Base-by-base conservation (phyloP, 768 basidiomycete species). In the Tephrocybe sp. region DNA sequence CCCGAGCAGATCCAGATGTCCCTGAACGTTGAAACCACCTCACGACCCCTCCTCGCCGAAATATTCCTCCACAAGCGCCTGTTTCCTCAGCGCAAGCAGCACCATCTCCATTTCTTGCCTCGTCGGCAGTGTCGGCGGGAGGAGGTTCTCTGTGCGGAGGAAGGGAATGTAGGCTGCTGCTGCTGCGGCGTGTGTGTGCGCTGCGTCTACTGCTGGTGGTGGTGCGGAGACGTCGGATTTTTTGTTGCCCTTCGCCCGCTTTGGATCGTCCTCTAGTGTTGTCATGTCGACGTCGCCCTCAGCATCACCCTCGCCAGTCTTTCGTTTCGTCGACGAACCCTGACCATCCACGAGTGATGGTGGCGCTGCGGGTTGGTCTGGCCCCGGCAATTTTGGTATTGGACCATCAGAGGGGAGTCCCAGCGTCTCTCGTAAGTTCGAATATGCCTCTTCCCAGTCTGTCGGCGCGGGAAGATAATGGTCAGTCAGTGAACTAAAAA, bases 21-120 rank as follows among this genome's bases (percentile, higher is more conserved):
- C n/a, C n/a, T n/a, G n/a, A n/a, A n/a, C n/a, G n/a, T n/a, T n/a
- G n/a, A n/a, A n/a, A n/a, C n/a, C n/a, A n/a, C n/a, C n/a, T 58
- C 61, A 66, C 30, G 67, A 53, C 45, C 64, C 64, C 34, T 62
- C 65, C 48, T 72, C 70, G 17, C 79, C 78, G 53, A 81, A 79
- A 58, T 81, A 79, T 59, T 97, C 92, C 60, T 91, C 86, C 49
- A 92, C 81, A 38, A 96, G 68, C 18, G 86, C 86, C 69, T 85
- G 80, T 71, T 96, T 95, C 63, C 88, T 77, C 55, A 93, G 71
- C 23, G 78, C 79, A 50, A 97, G 75, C 48, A 97, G 65, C 9
- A 89, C 80, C 18, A 68, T 65, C 64, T 91, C 91, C 88, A 92
- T 87, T 67, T 95, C 90, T 40, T 82, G 80, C 50, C 79, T 75